Evolutionary conservation across 2,329 filamentous ascomycete species (phyloP), one percentile per base, ranked within the genome.

Genomic region (Penicillium sp.): DNA sequence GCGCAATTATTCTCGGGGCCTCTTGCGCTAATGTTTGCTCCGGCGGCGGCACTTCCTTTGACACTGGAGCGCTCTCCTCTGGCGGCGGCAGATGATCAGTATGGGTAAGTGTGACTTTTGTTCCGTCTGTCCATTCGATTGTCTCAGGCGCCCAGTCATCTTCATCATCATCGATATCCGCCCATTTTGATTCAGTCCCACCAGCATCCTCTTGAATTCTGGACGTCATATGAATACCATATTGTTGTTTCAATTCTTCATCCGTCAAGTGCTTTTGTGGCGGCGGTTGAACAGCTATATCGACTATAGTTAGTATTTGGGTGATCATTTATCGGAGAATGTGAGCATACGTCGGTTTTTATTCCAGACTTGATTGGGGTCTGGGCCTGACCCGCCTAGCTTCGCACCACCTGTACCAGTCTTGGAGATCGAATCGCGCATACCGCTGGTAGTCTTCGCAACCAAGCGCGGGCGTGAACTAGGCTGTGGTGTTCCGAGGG

Each of bases 331-430:
- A 26, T 25, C n/a, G 10, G 23, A 14, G 16, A 9, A 39, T 5
- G 35, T n/a, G 25, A 33, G 66, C 78, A 67, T 79, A 80, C 84
- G 84, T 75, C 85, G 80, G 69, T 88, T 88, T 74, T 86, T 88
- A 69, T 88, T 88, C 86, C 86, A 88, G 50, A 88, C 86, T 72
- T 86, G 85, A 72, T 80, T 86, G n/a, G 84, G 84, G 73, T 88
- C 85, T 50, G 86, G 85, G n/a, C 83, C 84, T 62, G 73, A 72
- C 60, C 72, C 72, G 53, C 79, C 79, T 56, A 77, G 77, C 58
- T 77, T 76, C 48, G 76, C 77, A 54, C 75, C 75, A 54, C 69
- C 73, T 55, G 81, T 73, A 49, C 76, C 76, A 25, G 79, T 64
- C 57, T 83, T 83, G 37, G 81, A 79, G 45, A 81, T 68, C 19